These are phyloP conservation scores for Trapa bicornis DNA, from an alignment of 345 rosid species.

Conservation along the genomic window DNA sequence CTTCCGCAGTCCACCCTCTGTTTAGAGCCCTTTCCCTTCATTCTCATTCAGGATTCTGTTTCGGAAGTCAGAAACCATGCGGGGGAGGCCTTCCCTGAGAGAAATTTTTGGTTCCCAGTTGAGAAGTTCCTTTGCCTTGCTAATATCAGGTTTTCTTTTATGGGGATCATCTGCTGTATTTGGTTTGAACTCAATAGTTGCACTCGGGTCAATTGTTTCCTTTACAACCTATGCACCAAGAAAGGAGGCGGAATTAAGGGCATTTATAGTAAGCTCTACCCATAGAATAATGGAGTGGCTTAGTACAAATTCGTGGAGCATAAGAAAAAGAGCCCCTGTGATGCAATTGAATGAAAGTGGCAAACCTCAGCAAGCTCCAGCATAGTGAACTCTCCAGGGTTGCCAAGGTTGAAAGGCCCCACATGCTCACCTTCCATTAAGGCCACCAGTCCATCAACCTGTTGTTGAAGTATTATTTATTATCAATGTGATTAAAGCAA, in stretches of 20 bases:
- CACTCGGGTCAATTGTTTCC: slow-evolving; percentile 86
- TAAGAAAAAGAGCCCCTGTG: neutral
- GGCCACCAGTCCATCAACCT: slow-evolving; percentile 90
- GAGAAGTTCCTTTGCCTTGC: slow-evolving; percentile 76
- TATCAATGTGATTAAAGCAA: neutral
- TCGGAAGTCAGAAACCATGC: slow-evolving; percentile 83
- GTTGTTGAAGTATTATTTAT: slow-evolving; percentile 6
- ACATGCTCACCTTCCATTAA: slow-evolving; percentile 87
- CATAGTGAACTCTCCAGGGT: slow-evolving; percentile 98
- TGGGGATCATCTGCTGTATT: slow-evolving; percentile 97
- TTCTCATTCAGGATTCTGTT: slow-evolving; percentile 77
- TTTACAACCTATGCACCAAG: slow-evolving; percentile 50
- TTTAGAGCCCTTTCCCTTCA: slow-evolving; percentile 56
- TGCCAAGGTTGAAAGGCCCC: slow-evolving; percentile 95
- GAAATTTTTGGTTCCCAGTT: slow-evolving; percentile 92
- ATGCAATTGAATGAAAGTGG: neutral
- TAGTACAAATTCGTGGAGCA: neutral
- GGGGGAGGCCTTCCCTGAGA: slow-evolving; percentile 77
- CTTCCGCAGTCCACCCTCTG: neutral
- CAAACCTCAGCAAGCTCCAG: slow-evolving; percentile 94
- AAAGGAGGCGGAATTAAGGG: neutral
- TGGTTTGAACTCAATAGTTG: slow-evolving; percentile 73
- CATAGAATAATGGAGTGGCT: neutral
- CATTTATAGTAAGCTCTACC: no score
- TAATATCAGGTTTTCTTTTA: slow-evolving; percentile 87